Base-by-base conservation (phyloP, 805 yeast species). In the Monosporozyma unispora region DNA sequence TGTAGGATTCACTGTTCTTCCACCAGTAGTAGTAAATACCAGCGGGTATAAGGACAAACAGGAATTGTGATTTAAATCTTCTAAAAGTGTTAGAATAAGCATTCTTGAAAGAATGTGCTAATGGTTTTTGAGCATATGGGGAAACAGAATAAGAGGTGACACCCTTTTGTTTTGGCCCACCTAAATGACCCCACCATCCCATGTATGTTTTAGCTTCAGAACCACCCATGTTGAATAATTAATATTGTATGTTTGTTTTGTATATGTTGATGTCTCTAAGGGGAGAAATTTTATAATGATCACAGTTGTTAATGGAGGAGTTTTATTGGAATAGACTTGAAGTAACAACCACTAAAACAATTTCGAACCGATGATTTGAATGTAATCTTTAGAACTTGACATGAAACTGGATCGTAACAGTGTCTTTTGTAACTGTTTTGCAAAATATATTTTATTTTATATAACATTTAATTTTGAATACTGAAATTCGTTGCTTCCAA, bases 121-220 rank as follows among this genome's bases (percentile, higher is more conserved):
- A 78, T 51, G 97, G 97, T 70, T 80, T 82, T 73, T 91, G 95
- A 53, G 96, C 96, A 60, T 78, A 87, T 54, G 96, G 95, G 57
- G 99, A 86, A 56, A 93, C 89, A 50, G 96, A 76, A 78, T 91
- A 93, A 52, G 85, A 79, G 54, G 91, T 85, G 57, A 84, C 76
- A 74, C 87, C 84, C 71, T 87, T 87, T 76, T 87, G 96, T 61
- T 78, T 79, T 68, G 93, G 90, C 70, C 86, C 78, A 54, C 95
- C 96, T 67, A 89, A 71, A 74, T 76, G 70, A 67, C 97, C 97
- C 97, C 97, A 89, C 96, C 96, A 89, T 61, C 97, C 97, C 91
- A 87, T 83, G 66, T 84, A 89, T 64, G 88, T 67, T 61, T 78
- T 80, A 61, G 83, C 82, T 61, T 79, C 79, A 68, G 84, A 84